Conservation (phyloP, 2,329 filamentous ascomycete genomes). For the Tolypocladium paradoxum region DNA sequence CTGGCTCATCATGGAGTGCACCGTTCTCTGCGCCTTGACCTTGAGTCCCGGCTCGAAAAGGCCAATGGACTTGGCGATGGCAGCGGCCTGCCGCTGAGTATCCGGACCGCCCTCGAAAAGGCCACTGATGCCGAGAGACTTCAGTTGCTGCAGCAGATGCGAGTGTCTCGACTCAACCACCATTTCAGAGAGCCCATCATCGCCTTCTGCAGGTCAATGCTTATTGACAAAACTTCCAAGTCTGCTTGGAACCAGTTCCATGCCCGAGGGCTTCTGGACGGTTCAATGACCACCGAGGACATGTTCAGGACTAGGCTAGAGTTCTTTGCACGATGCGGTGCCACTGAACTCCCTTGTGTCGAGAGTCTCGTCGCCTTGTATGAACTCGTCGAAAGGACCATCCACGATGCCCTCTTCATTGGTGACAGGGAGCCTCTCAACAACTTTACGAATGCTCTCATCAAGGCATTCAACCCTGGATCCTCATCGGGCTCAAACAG, state of each 20-base stretch:
- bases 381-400: slow-evolving; percentile 12
- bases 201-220: slow-evolving; percentile 11
- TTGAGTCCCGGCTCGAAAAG: slow-evolving; percentile 17
- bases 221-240: slow-evolving; percentile 16
- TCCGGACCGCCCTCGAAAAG: slow-evolving; percentile 14
- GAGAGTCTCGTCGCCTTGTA: slow-evolving; percentile 14
- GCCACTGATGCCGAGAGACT: slow-evolving; percentile 19
- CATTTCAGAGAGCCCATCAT: slow-evolving; percentile 15
- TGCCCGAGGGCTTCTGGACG: slow-evolving; percentile 14
- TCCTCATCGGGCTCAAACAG: slow-evolving; percentile 11
- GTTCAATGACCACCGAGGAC: slow-evolving; percentile 13
- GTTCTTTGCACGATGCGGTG: slow-evolving; percentile 14
- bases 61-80: slow-evolving; percentile 1
- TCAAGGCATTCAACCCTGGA: slow-evolving; percentile 17
- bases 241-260: slow-evolving; percentile 15
- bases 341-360: slow-evolving; percentile 9
- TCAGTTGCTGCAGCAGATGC: slow-evolving; percentile 19
- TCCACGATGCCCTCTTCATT: slow-evolving; percentile 18
- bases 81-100: slow-evolving; percentile 14
- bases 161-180: slow-evolving; percentile 12
- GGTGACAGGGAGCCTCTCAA: slow-evolving; percentile 21
- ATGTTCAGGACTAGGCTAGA: slow-evolving; percentile 16
- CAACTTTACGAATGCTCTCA: slow-evolving; percentile 23
- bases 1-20: slow-evolving; percentile 24
- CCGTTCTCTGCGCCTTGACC: slow-evolving; percentile 20